Evolutionary conservation across 2,329 filamentous ascomycete species (phyloP), one percentile per base, ranked within the genome.

Genomic region (Coccinonectria pachysandricola): DNA sequence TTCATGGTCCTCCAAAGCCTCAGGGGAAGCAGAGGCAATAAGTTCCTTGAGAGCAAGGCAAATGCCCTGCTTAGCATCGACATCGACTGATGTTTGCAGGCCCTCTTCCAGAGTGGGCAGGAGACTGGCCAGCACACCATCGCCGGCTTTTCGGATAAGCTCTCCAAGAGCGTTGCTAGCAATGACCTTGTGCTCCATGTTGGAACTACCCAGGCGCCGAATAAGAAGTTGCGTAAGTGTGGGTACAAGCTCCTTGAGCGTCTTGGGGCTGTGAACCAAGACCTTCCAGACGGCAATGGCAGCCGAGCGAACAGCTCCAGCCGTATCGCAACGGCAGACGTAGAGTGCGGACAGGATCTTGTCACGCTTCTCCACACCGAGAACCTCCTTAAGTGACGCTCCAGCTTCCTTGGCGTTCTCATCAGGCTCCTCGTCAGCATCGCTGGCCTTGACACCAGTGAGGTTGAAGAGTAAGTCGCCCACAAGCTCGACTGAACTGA

Each of bases 111-210:
- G 72, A 17, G 87, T 93, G 15, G 91, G 91, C 34, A 98, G 62
- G 34, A 98, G 62, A 21, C 75, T 92, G 13, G 86, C 75, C 37
- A 98, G 66, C 31, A 98, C 87, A 30, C 85, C 81, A 53, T 98
- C 91, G 35, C 92, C 91, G 47, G 91, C 88, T 58, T 94, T 95
- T 47, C 91, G 79, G 48, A 98, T 96, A 40, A 98, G 75, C 53
- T 98, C 91, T 49, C 91, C 91, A 30, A 98, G 69, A 24, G 91
- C 86, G 54, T 96, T 96, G 53, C 88, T 88, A 40, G 92, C 91
- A 64, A 98, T 98, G 43, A 94, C 81, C 64, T 95, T 96, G 57
- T 98, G 91, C 55, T 98, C 91, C 79, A 93, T 87, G 50, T 95
- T 96, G 23, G 87, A 81, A 53, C 87, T 96, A 36, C 86, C 91